Evolutionary conservation across 768 basidiomycete genomes (phyloP), one percentile per base, ranked within the genome.

Genomic region (Clavulina sp.): DNA sequence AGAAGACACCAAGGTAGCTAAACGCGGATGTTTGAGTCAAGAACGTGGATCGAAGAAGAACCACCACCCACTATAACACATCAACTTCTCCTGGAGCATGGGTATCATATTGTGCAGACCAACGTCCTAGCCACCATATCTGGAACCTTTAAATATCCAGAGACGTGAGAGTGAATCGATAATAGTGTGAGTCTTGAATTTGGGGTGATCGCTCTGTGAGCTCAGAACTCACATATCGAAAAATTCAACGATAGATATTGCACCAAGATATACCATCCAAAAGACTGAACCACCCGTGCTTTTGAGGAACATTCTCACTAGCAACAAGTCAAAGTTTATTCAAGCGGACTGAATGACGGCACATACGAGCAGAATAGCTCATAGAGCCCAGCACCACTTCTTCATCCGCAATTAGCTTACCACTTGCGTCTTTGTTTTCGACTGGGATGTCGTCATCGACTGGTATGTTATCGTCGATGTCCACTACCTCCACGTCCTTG

Each of bases 381-480:
- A 81, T 70, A 53, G 73, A 74, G 0, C 80, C 79, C 49, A 71
- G 68, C 4, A 67, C 70, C 40, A 80, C 69, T 58, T 83, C 81
- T 60, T 83, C 81, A 0, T 71, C 73, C 4, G 78, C 63, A 44
- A 80, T 71, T 16, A 82, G 67, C 58, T 79, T 78, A 2, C 77
- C 77, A 41, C 70, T 69, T 41, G 64, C n/a, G n/a, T n/a, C n/a
- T n/a, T n/a, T n/a, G n/a, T n/a, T n/a, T n/a, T n/a, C n/a, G n/a
- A n/a, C n/a, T n/a, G n/a, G n/a, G n/a, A n/a, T n/a, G n/a, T n/a
- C n/a, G n/a, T n/a, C n/a, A n/a, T n/a, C n/a, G n/a, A n/a, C n/a
- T n/a, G n/a, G n/a, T n/a, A n/a, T n/a, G n/a, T n/a, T n/a, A n/a
- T 67, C 65, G 1, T 62, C 61, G 5, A 80, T 63, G 0, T 67